Evolutionary conservation across 78 protist species (phyloP), one percentile per base, ranked within the genome.

Genomic region (Paulinella micropora): DNA sequence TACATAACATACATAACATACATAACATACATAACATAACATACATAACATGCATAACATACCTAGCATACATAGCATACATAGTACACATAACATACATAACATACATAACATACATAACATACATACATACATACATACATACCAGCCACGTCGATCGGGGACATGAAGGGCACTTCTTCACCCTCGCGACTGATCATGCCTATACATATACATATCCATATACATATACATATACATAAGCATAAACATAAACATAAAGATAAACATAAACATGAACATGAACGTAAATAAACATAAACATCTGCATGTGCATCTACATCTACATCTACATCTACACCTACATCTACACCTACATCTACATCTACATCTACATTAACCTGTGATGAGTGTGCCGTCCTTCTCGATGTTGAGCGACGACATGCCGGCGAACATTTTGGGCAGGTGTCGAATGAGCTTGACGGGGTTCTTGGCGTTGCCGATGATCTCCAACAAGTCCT

Each of bases 151-250:
- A 51, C 15, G 15, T 15, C 6, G 15, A 23, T 23, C 15, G 15
- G 6, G 15, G 15, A 51, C 3, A 0, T 2, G 15, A 93, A 69
- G 31, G 34, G 1, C 0, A 95, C 96, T 15, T 6, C 23, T 90
- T 95, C 97, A 4, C 90, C 91, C 86, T 95, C 97, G 35, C 82
- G 6, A 0, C 94, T 92, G 39, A 3, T 23, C 93, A 95, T 90
- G 37, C 88, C 88, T 29, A 34, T n/a, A 34, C n/a, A n/a, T n/a
- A n/a, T n/a, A n/a, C n/a, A n/a, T n/a, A n/a, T n/a, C n/a, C n/a
- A n/a, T n/a, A n/a, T n/a, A n/a, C n/a, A n/a, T n/a, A n/a, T n/a
- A n/a, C n/a, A n/a, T n/a, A n/a, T n/a, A n/a, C n/a, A n/a, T n/a
- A n/a, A n/a, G n/a, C n/a, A n/a, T n/a, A n/a, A n/a, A n/a, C n/a